Conservation (phyloP, 768 basidiomycete species). For the Fomitopsis pulvina region DNA sequence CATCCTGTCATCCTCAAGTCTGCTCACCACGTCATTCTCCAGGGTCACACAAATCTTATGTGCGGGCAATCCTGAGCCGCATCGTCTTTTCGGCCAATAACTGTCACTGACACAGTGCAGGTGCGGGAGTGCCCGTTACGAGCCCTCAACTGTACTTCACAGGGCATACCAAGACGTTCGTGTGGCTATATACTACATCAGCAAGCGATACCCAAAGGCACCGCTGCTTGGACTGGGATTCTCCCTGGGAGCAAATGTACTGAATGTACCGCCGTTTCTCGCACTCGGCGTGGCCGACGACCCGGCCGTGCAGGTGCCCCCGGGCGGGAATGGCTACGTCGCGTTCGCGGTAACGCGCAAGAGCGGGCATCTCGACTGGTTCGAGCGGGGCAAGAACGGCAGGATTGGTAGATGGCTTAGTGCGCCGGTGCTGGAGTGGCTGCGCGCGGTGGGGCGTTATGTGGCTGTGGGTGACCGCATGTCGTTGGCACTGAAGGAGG, state of each 20-base stretch:
- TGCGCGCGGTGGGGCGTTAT: no score
- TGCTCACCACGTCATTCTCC: no score
- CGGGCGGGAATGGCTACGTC: constrained; percentile 44
- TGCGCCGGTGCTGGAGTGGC: no score
- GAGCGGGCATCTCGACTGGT: constrained; percentile 85
- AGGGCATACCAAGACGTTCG: constrained; percentile 86
- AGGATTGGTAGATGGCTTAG: no score
- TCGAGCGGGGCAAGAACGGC: constrained; percentile 40
- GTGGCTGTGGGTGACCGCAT: no score
- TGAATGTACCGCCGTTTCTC: constrained; percentile 87
- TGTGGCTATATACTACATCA: constrained; percentile 70
- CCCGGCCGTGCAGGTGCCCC: constrained; percentile 62
- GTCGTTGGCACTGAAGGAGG: no score
- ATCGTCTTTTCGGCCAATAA: no score
- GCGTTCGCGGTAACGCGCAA: constrained; percentile 52
- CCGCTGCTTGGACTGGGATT: constrained; percentile 86
- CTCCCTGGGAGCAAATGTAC: constrained; percentile 88
- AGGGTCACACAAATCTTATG: no score
- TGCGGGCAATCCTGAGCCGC: no score
- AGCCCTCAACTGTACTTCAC: constrained; percentile 82
- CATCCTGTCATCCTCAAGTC: no score
- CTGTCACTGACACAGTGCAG: constrained; percentile 39
- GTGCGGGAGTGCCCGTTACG: constrained; percentile 81
- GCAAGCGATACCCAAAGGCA: constrained; percentile 65
- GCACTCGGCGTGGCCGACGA: constrained; percentile 73